Evolutionary conservation across 768 basidiomycete genomes (phyloP), one percentile per base, ranked within the genome.

Genomic region (Amylocystis lapponica): DNA sequence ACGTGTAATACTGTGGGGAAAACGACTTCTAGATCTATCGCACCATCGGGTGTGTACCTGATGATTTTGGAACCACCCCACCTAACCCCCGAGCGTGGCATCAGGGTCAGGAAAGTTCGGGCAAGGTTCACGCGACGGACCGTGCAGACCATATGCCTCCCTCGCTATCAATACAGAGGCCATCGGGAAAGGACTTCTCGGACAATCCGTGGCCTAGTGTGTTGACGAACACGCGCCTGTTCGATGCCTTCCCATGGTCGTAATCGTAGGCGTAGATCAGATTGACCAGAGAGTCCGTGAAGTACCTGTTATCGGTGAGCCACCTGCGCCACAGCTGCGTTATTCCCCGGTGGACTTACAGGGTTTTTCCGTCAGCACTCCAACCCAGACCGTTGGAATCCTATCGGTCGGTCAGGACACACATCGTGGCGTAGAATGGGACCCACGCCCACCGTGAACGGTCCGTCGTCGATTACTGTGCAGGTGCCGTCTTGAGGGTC

Each of bases 241-340:
- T 79, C 32, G 69, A 66, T 29, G 82, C 52, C 12, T 66, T 61
- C n/a, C 81, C 83, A 39, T 62, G 48, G 47, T 69, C 65, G 51
- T 83, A 85, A 55, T 82, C 78, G 54, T 81, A 83, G 17, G 76
- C 78, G 48, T 80, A 78, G 48, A 86, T 85, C 50, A 69, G 66
- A 62, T 83, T 81, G n/a, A 63, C 64, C 42, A 75, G 60, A 2
- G 81, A 84, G 58, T 85, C 79, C 43, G 82, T 83, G 57, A 83
- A 83, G 62, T 82, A 83, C 59, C 82, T 83, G 49, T n/a, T 54
- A 39, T 35, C 39, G 32, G 41, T 47, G 37, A n/a, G 26, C 10
- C 27, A 27, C 34, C 46, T 26, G 36, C 36, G 48, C 32, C 44
- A 43, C 42, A 48, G 43, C 27, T n/a, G n/a, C n/a, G n/a, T n/a